phyloP scores from a whole-genome alignment of 768 basidiomycete genomes.

The Termitomyces sp. region DNA sequence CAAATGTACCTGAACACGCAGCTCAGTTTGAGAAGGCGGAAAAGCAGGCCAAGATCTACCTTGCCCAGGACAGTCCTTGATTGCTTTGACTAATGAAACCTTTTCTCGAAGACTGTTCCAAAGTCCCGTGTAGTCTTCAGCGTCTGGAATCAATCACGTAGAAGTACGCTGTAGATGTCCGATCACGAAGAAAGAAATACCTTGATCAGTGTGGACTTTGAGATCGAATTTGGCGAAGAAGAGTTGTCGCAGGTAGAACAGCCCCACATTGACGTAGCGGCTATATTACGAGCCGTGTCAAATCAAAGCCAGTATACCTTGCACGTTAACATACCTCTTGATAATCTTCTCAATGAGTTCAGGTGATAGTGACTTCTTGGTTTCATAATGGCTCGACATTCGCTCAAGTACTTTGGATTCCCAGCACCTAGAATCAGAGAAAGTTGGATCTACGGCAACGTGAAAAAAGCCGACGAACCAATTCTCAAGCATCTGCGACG shows the following conservation, averaged over 20 bases:
- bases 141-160: constrained; percentile 29
- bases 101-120: constrained; percentile 73
- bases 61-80: constrained; percentile 61
- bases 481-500: constrained; percentile 90
- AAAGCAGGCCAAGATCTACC: constrained; percentile 20
- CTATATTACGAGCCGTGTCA: constrained; percentile 21
- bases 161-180: neutral
- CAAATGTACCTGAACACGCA: constrained; percentile 48
- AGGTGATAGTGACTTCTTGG: constrained; percentile 60
- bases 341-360: constrained; percentile 78
- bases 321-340: constrained; percentile 47
- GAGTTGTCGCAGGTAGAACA: constrained; percentile 78
- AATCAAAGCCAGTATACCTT: neutral
- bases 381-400: constrained; percentile 81
- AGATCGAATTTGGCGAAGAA: constrained; percentile 83
- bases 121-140: constrained; percentile 68
- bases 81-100: constrained; percentile 65
- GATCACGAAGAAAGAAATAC: constrained; percentile 23
- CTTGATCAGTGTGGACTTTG: constrained; percentile 66
- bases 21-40: neutral
- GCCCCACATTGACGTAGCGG: constrained; percentile 76
- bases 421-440: constrained; percentile 55
- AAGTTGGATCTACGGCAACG: neutral
- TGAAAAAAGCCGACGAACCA: constrained; percentile 40
- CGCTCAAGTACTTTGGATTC: constrained; percentile 68